Conservation (phyloP, 140 eudicot species). For the Erigeron philadelphicus region DNA sequence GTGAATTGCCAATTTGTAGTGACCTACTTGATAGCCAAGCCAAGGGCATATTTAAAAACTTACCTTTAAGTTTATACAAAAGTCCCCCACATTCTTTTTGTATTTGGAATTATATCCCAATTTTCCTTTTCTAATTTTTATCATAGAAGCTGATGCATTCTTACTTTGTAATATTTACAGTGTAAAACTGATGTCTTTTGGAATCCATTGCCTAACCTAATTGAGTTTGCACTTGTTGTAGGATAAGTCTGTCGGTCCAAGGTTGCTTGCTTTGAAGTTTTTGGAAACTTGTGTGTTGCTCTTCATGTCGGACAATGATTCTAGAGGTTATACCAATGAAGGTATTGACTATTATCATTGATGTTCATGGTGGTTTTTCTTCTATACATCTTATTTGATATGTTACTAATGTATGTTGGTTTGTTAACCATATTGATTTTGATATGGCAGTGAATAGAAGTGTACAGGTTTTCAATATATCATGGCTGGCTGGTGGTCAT, state of each 20-base stretch:
- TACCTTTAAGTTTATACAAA: neutral
- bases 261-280: constrained; percentile 78
- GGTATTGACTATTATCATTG: constrained; percentile 38
- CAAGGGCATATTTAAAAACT: neutral
- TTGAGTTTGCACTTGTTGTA: constrained; percentile 34
- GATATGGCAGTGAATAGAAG: constrained; percentile 34
- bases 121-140: neutral
- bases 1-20: neutral
- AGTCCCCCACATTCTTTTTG: neutral
- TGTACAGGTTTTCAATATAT: constrained; percentile 50
- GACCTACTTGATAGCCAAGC: neutral
- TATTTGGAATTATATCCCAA: neutral
- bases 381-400: neutral
- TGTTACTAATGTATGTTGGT: constrained; percentile 12
- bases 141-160: neutral
- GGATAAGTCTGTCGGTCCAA: constrained; percentile 66
- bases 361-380: neutral
- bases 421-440: constrained; percentile 20
- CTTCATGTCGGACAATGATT: constrained; percentile 63
- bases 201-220: constrained; percentile 9
- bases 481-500: constrained; percentile 66
- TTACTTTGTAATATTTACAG: constrained; percentile 1
- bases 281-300: constrained; percentile 58
- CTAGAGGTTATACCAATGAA: constrained; percentile 45
- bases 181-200: neutral